phyloP scores from a whole-genome alignment of 495 filamentous ascomycete genomes.

The Poronia punctata region DNA sequence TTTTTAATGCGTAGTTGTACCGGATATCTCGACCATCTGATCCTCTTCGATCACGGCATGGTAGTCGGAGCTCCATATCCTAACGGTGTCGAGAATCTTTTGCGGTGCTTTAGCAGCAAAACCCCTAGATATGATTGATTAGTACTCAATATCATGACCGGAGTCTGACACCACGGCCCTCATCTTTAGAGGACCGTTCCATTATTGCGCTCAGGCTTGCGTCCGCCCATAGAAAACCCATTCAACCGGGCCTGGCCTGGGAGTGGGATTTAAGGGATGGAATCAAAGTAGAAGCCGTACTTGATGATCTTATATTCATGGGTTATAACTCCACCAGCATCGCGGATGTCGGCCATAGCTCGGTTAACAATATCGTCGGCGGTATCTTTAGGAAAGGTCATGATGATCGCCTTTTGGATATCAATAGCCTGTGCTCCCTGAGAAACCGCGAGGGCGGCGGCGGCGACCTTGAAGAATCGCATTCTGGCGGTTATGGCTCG shows the following conservation, averaged over 20 bases:
- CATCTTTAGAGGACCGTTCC: too few relatives aligned
- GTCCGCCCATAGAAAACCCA: too few relatives aligned
- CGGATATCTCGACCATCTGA: constrained; percentile 42
- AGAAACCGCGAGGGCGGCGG: constrained; percentile 48
- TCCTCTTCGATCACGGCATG: constrained; percentile 72
- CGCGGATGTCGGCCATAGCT: constrained; percentile 62
- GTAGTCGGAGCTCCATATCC: constrained; percentile 56
- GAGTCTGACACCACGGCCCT: too few relatives aligned
- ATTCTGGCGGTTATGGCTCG: constrained; percentile 37
- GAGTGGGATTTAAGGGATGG: constrained; percentile 1
- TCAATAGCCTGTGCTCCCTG: constrained; percentile 49
- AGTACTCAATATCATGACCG: constrained; percentile 1
- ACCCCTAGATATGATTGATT: constrained; percentile 42
- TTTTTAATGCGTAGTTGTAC: constrained; percentile 1
- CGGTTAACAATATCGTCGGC: constrained; percentile 59
- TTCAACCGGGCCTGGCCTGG: too few relatives aligned
- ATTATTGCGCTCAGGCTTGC: too few relatives aligned
- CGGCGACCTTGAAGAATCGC: constrained; percentile 49
- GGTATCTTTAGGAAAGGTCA: constrained; percentile 69
- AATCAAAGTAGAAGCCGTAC: constrained; percentile 27
- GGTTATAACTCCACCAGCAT: constrained; percentile 55
- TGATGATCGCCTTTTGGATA: constrained; percentile 62
- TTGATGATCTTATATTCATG: constrained; percentile 54
- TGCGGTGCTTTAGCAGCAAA: constrained; percentile 68
- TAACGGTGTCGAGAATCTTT: constrained; percentile 62